phyloP scores from a whole-genome alignment of 192 early-diverging fungal genomes.

The Phycomyces blakesleeanus region DNA sequence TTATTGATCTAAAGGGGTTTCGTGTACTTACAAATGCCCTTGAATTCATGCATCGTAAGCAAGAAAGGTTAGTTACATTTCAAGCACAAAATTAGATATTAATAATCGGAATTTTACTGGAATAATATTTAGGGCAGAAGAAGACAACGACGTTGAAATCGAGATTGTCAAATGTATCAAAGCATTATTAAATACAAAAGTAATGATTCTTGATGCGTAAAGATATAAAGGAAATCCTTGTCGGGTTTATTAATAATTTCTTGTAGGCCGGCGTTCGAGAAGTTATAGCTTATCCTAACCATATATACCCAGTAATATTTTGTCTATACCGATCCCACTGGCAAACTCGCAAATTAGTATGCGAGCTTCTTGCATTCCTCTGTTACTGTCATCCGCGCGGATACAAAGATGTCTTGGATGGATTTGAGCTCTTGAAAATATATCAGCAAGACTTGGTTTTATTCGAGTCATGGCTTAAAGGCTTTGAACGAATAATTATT shows the following conservation, averaged over 20 bases:
- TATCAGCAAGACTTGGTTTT: conserved; percentile 52
- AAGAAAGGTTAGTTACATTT: conserved; percentile 35
- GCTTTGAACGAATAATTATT: conserved; percentile 64
- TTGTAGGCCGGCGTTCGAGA: conserved; percentile 66
- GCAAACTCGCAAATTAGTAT: conserved; percentile 64
- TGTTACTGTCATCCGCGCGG: conserved; percentile 74
- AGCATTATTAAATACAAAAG: conserved; percentile 62
- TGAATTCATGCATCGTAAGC: conserved; percentile 48
- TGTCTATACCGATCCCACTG: conserved; percentile 73
- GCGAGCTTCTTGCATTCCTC: conserved; percentile 69
- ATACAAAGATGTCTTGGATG: conserved; percentile 67
- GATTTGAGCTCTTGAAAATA: conserved; percentile 68
- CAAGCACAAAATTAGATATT: not conserved
- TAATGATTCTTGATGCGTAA: conserved; percentile 5
- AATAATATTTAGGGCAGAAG: conserved; percentile 42
- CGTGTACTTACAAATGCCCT: conserved; percentile 64
- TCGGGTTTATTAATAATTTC: not conserved
- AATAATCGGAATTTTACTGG: not conserved
- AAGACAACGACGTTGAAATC: conserved; percentile 64
- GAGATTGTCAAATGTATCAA: conserved; percentile 81
- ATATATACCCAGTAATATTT: conserved; percentile 69
- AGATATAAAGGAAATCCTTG: not conserved
- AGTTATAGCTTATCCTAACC: conserved; percentile 62
- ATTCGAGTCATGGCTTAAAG: conserved; percentile 75
- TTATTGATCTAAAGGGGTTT: conserved; percentile 71